Conservation (phyloP, 1,284 basidiomycete species). For the Cutaneotrichosporon mucoides region DNA sequence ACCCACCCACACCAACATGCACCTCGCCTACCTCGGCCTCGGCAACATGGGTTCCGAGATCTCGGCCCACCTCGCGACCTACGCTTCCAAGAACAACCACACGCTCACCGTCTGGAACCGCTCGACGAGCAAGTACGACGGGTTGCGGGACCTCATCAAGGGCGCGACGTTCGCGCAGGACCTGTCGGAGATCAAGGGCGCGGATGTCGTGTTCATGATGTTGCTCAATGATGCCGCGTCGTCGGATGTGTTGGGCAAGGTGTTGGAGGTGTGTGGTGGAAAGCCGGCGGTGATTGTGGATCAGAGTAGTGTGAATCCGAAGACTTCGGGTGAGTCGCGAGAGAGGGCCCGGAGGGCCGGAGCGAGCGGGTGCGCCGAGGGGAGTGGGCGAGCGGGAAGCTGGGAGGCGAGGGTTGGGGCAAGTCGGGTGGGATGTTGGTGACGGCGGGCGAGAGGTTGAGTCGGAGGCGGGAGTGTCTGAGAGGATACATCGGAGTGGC, state of each 20-base stretch:
- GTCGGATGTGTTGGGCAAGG: conserved; percentile 19
- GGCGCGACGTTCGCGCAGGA: conserved; percentile 17
- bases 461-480: no score
- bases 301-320: conserved; percentile 30
- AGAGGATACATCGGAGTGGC: no score
- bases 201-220: conserved; percentile 26
- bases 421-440: no score
- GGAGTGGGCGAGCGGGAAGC: no score
- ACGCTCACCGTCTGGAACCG: conserved; percentile 35
- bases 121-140: conserved; percentile 28
- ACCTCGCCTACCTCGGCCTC: conserved; percentile 32
- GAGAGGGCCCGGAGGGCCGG: no score
- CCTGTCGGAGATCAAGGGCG: conserved; percentile 21
- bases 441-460: no score
- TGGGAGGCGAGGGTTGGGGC: no score
- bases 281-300: conserved; percentile 28
- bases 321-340: conserved; percentile 29
- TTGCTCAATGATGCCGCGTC: conserved; percentile 36
- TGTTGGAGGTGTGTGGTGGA: conserved; percentile 4
- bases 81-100: conserved; percentile 16
- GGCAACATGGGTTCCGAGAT: conserved; percentile 37
- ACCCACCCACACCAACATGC: not conserved
- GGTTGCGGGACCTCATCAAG: conserved; percentile 12
- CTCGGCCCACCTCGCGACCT: conserved; percentile 26
- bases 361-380: no score